phyloP scores from a whole-genome alignment of 163 green algal species.

The Chlorella variabilis region DNA sequence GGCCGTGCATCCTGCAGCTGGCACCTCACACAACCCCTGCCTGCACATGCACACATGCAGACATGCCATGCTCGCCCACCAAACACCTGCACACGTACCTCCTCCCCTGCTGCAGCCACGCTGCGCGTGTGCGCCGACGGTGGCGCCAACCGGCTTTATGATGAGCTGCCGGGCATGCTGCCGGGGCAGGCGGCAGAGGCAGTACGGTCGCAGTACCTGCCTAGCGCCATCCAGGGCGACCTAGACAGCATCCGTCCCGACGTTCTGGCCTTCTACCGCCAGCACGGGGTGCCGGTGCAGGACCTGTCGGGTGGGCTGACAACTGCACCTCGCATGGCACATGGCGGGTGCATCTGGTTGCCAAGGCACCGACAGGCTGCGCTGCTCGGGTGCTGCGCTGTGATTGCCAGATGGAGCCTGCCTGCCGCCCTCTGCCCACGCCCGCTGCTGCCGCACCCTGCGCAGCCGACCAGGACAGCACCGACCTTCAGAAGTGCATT shows the following conservation, averaged over 20 bases:
- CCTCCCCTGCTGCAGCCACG: conserved; percentile 53
- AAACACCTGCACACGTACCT: no score
- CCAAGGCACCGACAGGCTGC: no score
- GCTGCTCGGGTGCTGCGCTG: no score
- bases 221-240: conserved; percentile 87
- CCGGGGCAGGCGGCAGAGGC: background rate
- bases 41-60: no score
- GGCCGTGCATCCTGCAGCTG: no score
- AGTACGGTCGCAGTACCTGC: conserved; percentile 56
- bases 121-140: conserved; percentile 84
- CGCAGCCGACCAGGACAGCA: conserved; percentile 80
- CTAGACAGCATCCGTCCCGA: conserved; percentile 83
- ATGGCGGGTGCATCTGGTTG: no score
- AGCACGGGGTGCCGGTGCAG: background rate
- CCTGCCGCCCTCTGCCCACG: no score
- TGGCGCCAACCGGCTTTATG: conserved; percentile 81
- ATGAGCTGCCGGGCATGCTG: conserved; percentile 64
- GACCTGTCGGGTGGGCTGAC: conserved; percentile 26
- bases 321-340: no score
- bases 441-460: no score
- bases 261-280: conserved; percentile 80
- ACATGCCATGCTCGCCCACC: no score
- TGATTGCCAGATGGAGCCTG: no score
- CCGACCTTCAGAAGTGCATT: conserved; percentile 92
- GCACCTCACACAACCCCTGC: background rate